Evolutionary conservation across 257 asterid genomes (phyloP), one percentile per base, ranked within the genome.

Genomic region (Forsythia viridissima): DNA sequence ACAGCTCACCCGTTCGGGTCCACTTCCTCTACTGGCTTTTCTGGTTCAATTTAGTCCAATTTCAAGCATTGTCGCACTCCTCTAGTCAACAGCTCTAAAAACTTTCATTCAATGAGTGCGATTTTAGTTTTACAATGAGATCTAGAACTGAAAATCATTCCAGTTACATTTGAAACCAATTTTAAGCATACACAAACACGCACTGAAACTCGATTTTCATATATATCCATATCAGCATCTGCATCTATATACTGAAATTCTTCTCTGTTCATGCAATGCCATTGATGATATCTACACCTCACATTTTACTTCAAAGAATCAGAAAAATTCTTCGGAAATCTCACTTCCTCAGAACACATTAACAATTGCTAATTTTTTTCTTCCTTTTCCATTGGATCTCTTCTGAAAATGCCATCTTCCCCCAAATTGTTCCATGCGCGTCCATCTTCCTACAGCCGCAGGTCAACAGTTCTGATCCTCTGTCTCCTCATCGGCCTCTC

Each of bases 361-460:
- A 48, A n/a, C 7, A 48, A 48, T 48, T 13, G 57, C 57, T 48
- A 46, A 10, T 46, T 46, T 46, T 46, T 46, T 12, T 3, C 18
- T 46, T 46, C 11, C 0, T 59, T 21, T 20, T 59, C 67, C 11
- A 21, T 20, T 59, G 2, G 65, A 55, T 55, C 65, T 55, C 12
- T 8, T 59, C 67, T 11, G 67, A 81, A 84, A 75, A 92, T 91
- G 98, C 95, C 98, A 48, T 89, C 97, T 68, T 92, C 98, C 73
- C 97, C 97, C 15, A 96, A 96, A 79, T 51, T 85, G 73, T 90
- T 90, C 89, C 44, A 91, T 82, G 92, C 96, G n/a, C 93, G 96
- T 37, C 87, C 88, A 6, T 76, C 92, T 6, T 42, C 90, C 18
- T 76, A 82, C 67, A 66, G 78, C 83, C 88, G 86, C 79, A 90